phyloP scores from a whole-genome alignment of 2,329 filamentous ascomycete genomes.

The Calonectria naviculata region DNA sequence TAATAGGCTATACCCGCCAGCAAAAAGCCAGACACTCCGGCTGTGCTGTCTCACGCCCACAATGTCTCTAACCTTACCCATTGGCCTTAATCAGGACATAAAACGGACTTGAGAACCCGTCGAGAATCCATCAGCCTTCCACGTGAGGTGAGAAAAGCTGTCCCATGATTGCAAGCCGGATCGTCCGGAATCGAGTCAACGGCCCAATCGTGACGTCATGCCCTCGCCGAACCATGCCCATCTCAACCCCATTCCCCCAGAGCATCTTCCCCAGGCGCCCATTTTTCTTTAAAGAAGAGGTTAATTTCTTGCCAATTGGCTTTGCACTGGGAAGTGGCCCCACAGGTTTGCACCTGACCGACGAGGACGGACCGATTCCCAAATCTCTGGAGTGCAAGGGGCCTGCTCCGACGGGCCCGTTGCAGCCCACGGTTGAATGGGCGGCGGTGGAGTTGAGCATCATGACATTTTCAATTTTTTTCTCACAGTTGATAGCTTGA shows the following conservation, averaged over 20 bases:
- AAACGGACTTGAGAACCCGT: neutral
- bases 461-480: neutral
- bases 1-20: neutral
- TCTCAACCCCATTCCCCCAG: conserved; percentile 4
- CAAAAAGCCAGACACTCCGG: neutral
- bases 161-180: conserved; percentile 3
- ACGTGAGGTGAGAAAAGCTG: neutral
- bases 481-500: neutral
- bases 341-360: conserved; percentile 27
- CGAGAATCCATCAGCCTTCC: neutral
- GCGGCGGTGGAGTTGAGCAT: conserved; percentile 24
- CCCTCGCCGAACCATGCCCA: neutral
- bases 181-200: neutral
- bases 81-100: neutral
- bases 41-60: neutral
- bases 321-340: neutral
- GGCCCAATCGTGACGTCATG: neutral
- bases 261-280: neutral
- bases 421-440: conserved; percentile 9
- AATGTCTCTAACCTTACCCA: neutral
- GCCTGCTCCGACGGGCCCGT: conserved; percentile 4
- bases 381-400: conserved; percentile 27
- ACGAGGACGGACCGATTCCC: conserved; percentile 39
- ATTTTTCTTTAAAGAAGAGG: neutral
- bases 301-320: conserved; percentile 14